A percentile compares a stretch with the other conserved stretches of the same genome.
phyloP scores from a whole-genome alignment of 140 eudicot genomes.

The Oenanthe javanica region DNA sequence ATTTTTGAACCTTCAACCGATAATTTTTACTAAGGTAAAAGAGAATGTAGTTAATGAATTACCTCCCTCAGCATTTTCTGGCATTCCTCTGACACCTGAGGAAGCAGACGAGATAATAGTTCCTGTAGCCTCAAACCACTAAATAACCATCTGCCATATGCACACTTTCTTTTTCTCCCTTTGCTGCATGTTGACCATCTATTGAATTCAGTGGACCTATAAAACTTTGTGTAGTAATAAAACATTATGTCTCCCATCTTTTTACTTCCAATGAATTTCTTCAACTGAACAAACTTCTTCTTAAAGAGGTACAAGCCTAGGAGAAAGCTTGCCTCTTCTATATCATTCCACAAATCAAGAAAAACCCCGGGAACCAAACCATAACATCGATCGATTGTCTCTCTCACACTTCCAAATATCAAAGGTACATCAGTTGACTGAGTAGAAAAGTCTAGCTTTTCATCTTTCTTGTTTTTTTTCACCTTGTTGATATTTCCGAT shows the following conservation, averaged over 20 bases:
- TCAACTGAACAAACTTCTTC: conserved; percentile 63
- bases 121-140: conserved; percentile 47
- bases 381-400: background rate
- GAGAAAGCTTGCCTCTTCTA: conserved; percentile 59
- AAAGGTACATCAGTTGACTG: conserved; percentile 1
- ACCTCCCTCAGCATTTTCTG: conserved; percentile 59
- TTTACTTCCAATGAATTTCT: conserved; percentile 55
- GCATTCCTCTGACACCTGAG: conserved; percentile 43
- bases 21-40: background rate
- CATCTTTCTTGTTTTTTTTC: conserved; percentile 9
- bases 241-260: conserved; percentile 46
- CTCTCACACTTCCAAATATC: background rate
- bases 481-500: conserved; percentile 19
- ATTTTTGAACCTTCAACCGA: background rate
- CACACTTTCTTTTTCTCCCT: conserved; percentile 48
- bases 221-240: conserved; percentile 64
- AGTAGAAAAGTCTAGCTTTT: background rate
- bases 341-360: conserved; percentile 47
- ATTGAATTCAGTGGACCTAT: conserved; percentile 29
- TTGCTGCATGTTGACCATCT: conserved; percentile 71
- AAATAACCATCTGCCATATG: conserved; percentile 55
- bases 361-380: background rate
- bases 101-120: conserved; percentile 53
- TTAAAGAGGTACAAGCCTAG: conserved; percentile 71
- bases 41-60: conserved; percentile 17